Percentiles rank a stretch among this genome's conserved stretches.
These are phyloP conservation scores for Cryptococcus depauperatus DNA, from an alignment of 1,284 basidiomycete species.

Conservation along the genomic window DNA sequence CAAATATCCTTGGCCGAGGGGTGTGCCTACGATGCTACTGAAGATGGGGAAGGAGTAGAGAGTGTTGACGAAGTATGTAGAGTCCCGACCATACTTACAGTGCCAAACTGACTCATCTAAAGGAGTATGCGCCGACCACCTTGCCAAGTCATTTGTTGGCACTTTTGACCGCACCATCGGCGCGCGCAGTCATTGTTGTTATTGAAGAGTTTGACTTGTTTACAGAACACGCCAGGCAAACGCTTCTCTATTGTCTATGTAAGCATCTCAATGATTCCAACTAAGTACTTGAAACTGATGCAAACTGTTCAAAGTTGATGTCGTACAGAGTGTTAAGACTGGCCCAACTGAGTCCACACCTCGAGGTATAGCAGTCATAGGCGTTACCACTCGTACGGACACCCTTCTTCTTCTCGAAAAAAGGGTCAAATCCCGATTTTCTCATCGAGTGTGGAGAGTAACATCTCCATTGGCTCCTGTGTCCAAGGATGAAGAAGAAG, in stretches of 20 bases:
- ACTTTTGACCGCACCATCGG: slow-evolving; percentile 66
- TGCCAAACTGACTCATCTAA: no score
- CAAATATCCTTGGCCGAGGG: slow-evolving; percentile 52
- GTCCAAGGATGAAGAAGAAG: not conserved
- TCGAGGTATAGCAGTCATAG: slow-evolving; percentile 68
- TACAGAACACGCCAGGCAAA: slow-evolving; percentile 76
- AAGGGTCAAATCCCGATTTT: slow-evolving; percentile 89
- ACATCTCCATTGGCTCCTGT: slow-evolving; percentile 50
- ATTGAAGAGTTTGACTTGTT: slow-evolving; percentile 89
- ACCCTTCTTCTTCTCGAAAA: slow-evolving; percentile 86
- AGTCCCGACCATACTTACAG: no score
- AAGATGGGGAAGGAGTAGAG: slow-evolving; percentile 44
- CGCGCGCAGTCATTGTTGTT: slow-evolving; percentile 70
- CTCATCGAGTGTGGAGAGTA: slow-evolving; percentile 74
- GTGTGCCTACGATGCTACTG: slow-evolving; percentile 41
- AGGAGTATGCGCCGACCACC: slow-evolving; percentile 50
- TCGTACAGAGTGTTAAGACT: slow-evolving; percentile 48
- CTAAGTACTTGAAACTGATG: slow-evolving; percentile 1
- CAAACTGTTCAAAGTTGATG: slow-evolving; percentile 34
- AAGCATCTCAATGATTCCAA: slow-evolving; percentile 46
- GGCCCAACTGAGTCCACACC: slow-evolving; percentile 38
- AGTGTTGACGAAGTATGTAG: slow-evolving; percentile 17
- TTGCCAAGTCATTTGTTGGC: slow-evolving; percentile 66
- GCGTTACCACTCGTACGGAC: slow-evolving; percentile 69
- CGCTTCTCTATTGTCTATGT: slow-evolving; percentile 79